Evolutionary conservation across 2,329 filamentous ascomycete species (phyloP), one percentile per base, ranked within the genome.

Genomic region (Aphanocladium album): DNA sequence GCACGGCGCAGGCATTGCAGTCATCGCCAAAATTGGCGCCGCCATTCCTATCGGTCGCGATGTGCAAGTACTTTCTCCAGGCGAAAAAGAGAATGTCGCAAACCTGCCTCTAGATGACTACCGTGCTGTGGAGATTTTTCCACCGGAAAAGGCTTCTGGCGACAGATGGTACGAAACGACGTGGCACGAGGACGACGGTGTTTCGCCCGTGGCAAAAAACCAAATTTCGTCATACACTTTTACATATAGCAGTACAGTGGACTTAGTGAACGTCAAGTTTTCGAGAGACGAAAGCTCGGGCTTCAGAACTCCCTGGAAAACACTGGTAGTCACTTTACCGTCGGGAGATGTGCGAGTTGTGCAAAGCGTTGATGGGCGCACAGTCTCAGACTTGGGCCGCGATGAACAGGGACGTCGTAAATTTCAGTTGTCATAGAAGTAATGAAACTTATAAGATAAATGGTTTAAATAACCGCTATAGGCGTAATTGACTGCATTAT

Each of bases 51-150:
- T 78, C 52, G 76, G 77, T 33, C 61, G 67, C 47, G 66, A 76
- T 59, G 63, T 77, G 45, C 65, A 79, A 61, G 66, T 76, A 6
- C 63, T 75, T 5, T 74, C 69, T 16, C 70, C 71, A 0, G 75
- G 69, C 0, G 73, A 76, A 27, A 71, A 72, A 35, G 66, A 70
- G 0, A 78, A 79, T 56, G 73, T 72, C 6, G 74, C 76, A 1
- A 62, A 66, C 14, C 66, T 78, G 5, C 75, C 73, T 0, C 68
- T 73, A 5, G 77, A 79, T 27, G 76, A 79, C 64, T 77, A 72
- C 64, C 71, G 76, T 4, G 76, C 70, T 0, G 69, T 78, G 0
- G 77, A 79, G 64, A 75, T 79, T 23, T 78, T 78, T 63, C 77
- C 77, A 0, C 72, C 75, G 0, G 68, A 61, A 11, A 54, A 52